Evolutionary conservation across 352 stramenopile genomes (phyloP), one percentile per base, ranked within the genome.

Genomic region (Aphanomyces euteiches): DNA sequence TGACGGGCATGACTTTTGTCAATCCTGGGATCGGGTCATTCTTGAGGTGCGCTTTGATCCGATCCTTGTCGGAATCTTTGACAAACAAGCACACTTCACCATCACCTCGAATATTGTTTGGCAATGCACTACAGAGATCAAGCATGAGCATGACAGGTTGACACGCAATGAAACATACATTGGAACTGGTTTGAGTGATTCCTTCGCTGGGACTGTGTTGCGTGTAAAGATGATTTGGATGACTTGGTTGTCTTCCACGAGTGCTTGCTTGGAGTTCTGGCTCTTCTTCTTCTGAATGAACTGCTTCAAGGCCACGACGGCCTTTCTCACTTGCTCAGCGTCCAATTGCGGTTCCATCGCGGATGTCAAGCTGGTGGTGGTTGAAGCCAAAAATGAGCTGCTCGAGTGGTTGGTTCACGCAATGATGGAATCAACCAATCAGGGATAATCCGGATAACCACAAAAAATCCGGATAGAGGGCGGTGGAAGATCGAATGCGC

Each of bases 11-110:
- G 67, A 93, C 74, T 74, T 93, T 91, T 43, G 79, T 77, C 10
- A 93, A 70, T 2, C 82, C 81, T 0, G 73, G 53, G 10, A 92
- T 84, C 0, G 84, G 84, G 67, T 89, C 77, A 34, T 80, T 73
- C 5, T 69, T 77, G 45, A 95, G 69, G 43, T 79, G 78, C 50
- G 85, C 79, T 71, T 92, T 93, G 74, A 93, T 90, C 60, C 84
- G 81, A 64, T 88, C 79, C 79, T 93, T 93, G 79, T 95, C 87
- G 12, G 82, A 75, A 72, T 91, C 84, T 73, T 93, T 93, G 45
- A 93, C 85, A 65, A 93, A 85, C 43, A 93, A 71, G 60, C 85
- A 93, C 69, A 89, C 83, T 67, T 93, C 84, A 47, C 74, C 77
- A 47, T 79, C 81, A 48, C 79, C 75, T 34, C 67, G 77, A 28